phyloP scores from a whole-genome alignment of 2,329 filamentous ascomycete species.

The Basipetospora chlamydospora region DNA sequence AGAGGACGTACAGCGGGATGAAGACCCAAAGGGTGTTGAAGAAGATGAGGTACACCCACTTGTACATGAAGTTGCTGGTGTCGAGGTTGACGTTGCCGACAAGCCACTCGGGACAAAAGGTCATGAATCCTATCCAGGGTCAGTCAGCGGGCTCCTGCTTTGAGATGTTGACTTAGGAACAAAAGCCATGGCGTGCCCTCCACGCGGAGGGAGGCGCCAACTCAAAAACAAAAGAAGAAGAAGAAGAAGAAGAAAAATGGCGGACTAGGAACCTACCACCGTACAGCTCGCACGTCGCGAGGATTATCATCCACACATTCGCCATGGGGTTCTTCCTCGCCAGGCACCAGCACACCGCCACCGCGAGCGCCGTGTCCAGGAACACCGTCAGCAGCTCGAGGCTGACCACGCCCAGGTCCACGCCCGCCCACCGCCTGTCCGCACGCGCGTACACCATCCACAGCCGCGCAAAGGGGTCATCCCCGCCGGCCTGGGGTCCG shows the following conservation, averaged over 20 bases:
- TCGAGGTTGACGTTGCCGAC: conserved; percentile 47
- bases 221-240: neutral
- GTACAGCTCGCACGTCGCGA: conserved; percentile 53
- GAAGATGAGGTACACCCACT: conserved; percentile 53
- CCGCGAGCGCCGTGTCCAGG: conserved; percentile 43
- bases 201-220: neutral
- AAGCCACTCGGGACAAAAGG: conserved; percentile 56
- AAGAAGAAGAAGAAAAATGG: neutral
- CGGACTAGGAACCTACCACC: conserved; percentile 29
- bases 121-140: conserved; percentile 59
- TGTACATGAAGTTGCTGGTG: conserved; percentile 52
- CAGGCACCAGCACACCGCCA: conserved; percentile 46
- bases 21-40: conserved; percentile 57
- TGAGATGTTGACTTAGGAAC: too few relatives aligned
- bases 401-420: conserved; percentile 47
- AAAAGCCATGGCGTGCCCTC: too few relatives aligned
- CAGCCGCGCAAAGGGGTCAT: conserved; percentile 39
- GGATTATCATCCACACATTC: conserved; percentile 47
- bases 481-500: conserved; percentile 41
- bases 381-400: conserved; percentile 53
- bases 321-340: conserved; percentile 37
- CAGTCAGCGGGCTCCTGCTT: too few relatives aligned
- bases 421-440: conserved; percentile 48
- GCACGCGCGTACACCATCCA: conserved; percentile 58
- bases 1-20: conserved; percentile 45